Evolutionary conservation across 768 basidiomycete species (phyloP), one percentile per base, ranked within the genome.

Genomic region (Gyrodon lividus): DNA sequence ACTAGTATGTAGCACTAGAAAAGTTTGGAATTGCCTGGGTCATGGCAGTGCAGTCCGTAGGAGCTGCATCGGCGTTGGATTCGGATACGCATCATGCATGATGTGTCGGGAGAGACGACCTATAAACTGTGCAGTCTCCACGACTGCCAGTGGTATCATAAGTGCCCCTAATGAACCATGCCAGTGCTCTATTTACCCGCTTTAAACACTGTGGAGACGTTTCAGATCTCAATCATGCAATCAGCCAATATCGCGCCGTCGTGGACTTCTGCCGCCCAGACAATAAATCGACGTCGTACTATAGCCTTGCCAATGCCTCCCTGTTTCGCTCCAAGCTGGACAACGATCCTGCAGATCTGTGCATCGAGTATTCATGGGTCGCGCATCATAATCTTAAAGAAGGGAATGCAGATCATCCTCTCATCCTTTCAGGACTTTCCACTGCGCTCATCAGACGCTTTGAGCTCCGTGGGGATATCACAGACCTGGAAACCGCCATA

Each of bases 231-330:
- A 46, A 51, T 5, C 33, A 53, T 14, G 64, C 64, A 3, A 67
- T 66, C 22, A 51, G 20, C 47, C 56, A 68, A 40, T 67, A 67
- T 23, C 50, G 52, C 28, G 45, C 42, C 10, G 56, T 62, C 12
- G 42, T 67, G 33, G 56, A 64, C 40, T 54, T 43, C 43, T 55
- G 52, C 41, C 45, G 43, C 16, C 44, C 43, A 8, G 58, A 66
- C 38, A 59, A 58, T 26, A 58, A 44, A 46, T 49, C 59, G 16
- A 50, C 59, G 3, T 58, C 59, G 7, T 57, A 52, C 41, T 67
- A 66, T 44, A 67, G 64, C 47, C 67, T 68, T 26, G 67, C 65
- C 40, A 67, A 66, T 35, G 65, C 67, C 22, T 42, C 69, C 39
- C 49, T 69, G 17, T 65, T 60, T 34, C 66, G 67, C 24, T 67